Evolutionary conservation across 768 basidiomycete genomes (phyloP).

Genomic region (Gymnopilus dilepis): DNA sequence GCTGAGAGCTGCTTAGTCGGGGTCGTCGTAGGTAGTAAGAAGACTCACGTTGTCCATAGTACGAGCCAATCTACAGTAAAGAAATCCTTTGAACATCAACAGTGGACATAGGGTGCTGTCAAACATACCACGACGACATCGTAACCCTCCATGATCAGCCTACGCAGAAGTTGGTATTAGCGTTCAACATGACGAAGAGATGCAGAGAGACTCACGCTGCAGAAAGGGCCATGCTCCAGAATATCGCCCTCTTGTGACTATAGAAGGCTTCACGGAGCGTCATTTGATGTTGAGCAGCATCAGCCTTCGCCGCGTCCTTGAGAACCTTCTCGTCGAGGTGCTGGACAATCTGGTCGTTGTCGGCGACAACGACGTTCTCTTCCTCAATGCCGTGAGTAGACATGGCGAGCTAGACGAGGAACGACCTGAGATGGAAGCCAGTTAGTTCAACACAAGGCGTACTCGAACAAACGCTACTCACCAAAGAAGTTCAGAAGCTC

Average conservation of each 20-base stretch:
- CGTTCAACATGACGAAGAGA: background rate
- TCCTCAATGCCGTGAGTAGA: background rate
- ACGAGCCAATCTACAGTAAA: background rate
- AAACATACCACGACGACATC: slow-evolving; percentile 8
- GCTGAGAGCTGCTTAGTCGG: background rate
- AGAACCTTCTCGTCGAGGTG: slow-evolving; percentile 5
- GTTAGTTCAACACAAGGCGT: too few species aligned
- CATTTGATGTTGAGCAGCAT: slow-evolving; percentile 5
- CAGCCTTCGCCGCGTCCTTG: slow-evolving; percentile 8
- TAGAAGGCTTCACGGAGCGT: slow-evolving; percentile 2
- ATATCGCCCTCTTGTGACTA: slow-evolving; percentile 4
- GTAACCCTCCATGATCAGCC: slow-evolving; percentile 8
- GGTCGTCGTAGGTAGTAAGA: background rate
- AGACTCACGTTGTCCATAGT: slow-evolving; percentile 7
- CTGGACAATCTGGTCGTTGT: background rate
- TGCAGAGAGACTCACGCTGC: background rate
- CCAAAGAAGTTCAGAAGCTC: background rate
- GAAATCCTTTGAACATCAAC: background rate
- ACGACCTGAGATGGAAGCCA: background rate
- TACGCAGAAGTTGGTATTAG: background rate
- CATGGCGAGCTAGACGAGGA: background rate
- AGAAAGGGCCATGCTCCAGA: slow-evolving; percentile 10
- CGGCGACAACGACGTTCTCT: background rate
- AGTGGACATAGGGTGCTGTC: too few species aligned
- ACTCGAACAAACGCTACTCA: background rate